phyloP scores from a whole-genome alignment of 768 basidiomycete species.

The Ramaria rubella region DNA sequence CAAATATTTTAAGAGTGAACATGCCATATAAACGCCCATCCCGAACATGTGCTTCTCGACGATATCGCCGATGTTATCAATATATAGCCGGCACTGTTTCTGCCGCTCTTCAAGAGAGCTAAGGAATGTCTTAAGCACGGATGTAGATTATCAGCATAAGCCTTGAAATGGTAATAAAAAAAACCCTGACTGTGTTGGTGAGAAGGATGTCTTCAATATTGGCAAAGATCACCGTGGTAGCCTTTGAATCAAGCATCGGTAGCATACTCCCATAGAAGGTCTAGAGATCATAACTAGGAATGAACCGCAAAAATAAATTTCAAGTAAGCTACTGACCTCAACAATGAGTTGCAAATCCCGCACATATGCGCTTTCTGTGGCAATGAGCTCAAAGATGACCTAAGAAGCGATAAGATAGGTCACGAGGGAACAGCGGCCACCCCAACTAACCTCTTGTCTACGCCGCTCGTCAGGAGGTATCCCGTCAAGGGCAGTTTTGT shows the following conservation, averaged over 20 bases:
- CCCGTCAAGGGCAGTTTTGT: conserved; percentile 73
- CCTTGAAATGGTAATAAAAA: conserved; percentile 1
- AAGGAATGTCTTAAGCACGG: conserved; percentile 56
- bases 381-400: conserved; percentile 93
- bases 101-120: conserved; percentile 89
- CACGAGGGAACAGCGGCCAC: not conserved
- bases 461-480: conserved; percentile 74
- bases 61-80: conserved; percentile 85
- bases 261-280: conserved; percentile 82
- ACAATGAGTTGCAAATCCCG: conserved; percentile 88
- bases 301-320: not conserved
- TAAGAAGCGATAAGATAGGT: conserved; percentile 21
- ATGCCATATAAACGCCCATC: conserved; percentile 76
- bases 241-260: conserved; percentile 63
- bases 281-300: conserved; percentile 30
- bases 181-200: conserved; percentile 65
- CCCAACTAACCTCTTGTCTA: conserved; percentile 67
- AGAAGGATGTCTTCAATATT: conserved; percentile 91
- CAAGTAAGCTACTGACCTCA: conserved; percentile 45
- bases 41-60: conserved; percentile 65
- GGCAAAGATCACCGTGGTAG: conserved; percentile 77
- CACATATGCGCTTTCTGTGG: conserved; percentile 85
- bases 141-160: not conserved
- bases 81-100: conserved; percentile 83
- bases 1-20: conserved; percentile 16